phyloP scores from a whole-genome alignment of 1,139 yeast genomes.

The Yamadazyma aaseri region DNA sequence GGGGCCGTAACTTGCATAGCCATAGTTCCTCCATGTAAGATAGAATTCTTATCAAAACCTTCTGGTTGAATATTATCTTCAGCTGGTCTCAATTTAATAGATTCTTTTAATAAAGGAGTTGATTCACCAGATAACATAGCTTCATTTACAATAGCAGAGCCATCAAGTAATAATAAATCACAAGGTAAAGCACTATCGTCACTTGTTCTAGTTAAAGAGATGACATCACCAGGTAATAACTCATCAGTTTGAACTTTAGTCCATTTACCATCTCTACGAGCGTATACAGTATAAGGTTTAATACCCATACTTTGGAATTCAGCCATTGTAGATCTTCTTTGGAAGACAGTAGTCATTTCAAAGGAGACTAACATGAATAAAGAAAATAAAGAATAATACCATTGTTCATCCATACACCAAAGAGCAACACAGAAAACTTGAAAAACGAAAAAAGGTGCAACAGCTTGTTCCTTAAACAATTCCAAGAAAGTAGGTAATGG shows the following conservation, averaged over 20 bases:
- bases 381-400: conserved; percentile 93
- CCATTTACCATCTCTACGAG: conserved; percentile 74
- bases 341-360: conserved; percentile 93
- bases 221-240: conserved; percentile 88
- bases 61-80: conserved; percentile 68
- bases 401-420: conserved; percentile 96
- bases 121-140: conserved; percentile 99
- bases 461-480: conserved; percentile 94
- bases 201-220: conserved; percentile 80
- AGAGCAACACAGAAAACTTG: conserved; percentile 94
- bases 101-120: conserved; percentile 92
- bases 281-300: conserved; percentile 81
- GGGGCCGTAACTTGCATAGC: conserved; percentile 88
- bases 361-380: conserved; percentile 89
- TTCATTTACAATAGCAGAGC: conserved; percentile 91
- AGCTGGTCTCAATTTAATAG: conserved; percentile 78
- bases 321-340: conserved; percentile 89
- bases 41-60: conserved; percentile 84
- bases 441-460: conserved; percentile 96
- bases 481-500: conserved; percentile 92
- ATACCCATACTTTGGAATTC: conserved; percentile 98
- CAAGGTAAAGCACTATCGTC: conserved; percentile 97
- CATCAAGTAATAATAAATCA: conserved; percentile 81
- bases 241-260: conserved; percentile 64
- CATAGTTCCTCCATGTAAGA: conserved; percentile 95